Conservation (phyloP, 805 yeast species). For the Maudiozyma barnettii region DNA sequence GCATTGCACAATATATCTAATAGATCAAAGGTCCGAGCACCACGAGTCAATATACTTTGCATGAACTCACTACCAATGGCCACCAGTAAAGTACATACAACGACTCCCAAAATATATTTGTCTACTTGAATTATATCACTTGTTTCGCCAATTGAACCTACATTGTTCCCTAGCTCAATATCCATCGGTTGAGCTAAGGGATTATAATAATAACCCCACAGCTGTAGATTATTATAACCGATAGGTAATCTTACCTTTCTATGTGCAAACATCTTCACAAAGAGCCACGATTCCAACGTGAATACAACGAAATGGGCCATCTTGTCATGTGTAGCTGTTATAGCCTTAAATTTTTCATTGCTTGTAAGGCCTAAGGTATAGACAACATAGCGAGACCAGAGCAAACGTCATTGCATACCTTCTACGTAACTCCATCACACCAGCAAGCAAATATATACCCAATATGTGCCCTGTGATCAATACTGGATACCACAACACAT, state of each 20-base stretch:
- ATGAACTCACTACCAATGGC: constrained; percentile 42
- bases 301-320: constrained; percentile 41
- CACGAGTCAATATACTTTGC: constrained; percentile 30
- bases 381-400: constrained; percentile 9
- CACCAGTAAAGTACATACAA: constrained; percentile 39
- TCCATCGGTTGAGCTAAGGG: not conserved
- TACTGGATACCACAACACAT: no score
- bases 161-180: not conserved
- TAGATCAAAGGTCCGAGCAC: constrained; percentile 38
- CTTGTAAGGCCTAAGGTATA: constrained; percentile 27
- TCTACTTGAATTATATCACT: not conserved
- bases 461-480: no score
- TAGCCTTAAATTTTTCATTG: constrained; percentile 31
- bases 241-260: not conserved
- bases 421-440: constrained; percentile 7
- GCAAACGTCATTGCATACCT: constrained; percentile 12
- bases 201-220: not conserved
- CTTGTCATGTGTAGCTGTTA: constrained; percentile 43
- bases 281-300: constrained; percentile 38
- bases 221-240: no score
- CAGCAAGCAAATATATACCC: not conserved
- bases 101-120: constrained; percentile 28
- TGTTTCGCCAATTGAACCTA: not conserved
- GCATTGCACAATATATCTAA: constrained; percentile 36
- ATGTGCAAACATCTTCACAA: constrained; percentile 34